Base-by-base conservation (phyloP, 1,284 basidiomycete genomes). In the Fistulinella cinereoalba region DNA sequence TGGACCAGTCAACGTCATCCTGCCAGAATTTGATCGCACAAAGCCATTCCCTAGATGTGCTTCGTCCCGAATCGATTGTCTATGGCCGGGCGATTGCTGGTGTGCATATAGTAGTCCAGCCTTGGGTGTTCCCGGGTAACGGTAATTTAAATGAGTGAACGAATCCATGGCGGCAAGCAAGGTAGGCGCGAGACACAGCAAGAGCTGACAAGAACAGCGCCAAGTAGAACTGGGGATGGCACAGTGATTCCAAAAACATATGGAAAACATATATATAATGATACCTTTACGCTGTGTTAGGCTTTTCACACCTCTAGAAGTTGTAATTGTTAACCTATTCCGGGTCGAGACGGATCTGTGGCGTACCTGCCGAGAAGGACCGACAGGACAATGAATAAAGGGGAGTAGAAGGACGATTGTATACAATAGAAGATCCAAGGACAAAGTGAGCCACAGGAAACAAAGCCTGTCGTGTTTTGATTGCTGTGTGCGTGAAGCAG, bases 111-210 rank as follows among this genome's bases (percentile, higher is more conserved):
- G 36, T 18, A 27, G 21, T 18, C 42, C 11, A 8, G n/a, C 29
- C 16, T 39, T 40, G 13, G 43, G 3, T 3, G 46, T 37, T 34
- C 43, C 46, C 16, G 52, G 51, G 36, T 62, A 61, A 6, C n/a
- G n/a, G 27, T 47, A 54, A 37, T 62, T 49, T 46, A 59, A 23
- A 4, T 51, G 46, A 15, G 36, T 15, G 18, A 56, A 56, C 40
- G 24, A 7, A 32, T 64, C 49, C 57, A 62, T 61, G 2, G 16
- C 10, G n/a, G 8, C 10, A n/a, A 24, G 22, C n/a, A 22, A 22
- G 10, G 37, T 7, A 15, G 33, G 11, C 8, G 8, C 12, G 4
- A 24, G 22, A 18, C 19, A 25, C 28, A 16, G 32, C 25, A 34
- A 40, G 29, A 24, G 18, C 16, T 24, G 45, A 42, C 24, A 29